Evolutionary conservation across 352 stramenopile species (phyloP), one percentile per base, ranked within the genome.

Genomic region (Globisporangium abappressorium): DNA sequence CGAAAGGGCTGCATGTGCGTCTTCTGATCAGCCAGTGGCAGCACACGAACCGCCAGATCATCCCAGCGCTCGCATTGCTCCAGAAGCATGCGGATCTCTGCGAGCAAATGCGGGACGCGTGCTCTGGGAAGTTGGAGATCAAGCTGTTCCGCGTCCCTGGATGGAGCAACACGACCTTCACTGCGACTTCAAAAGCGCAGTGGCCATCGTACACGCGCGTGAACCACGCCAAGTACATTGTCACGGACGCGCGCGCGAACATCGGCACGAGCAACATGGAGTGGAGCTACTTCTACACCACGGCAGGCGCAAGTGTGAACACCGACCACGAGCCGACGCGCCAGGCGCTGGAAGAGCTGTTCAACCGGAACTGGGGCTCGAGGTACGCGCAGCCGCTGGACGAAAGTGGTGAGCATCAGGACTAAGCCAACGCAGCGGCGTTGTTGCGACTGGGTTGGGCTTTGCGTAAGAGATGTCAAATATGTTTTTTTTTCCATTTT

Each of bases 211-310:
- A 81, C 70, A 90, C 84, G n/a, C 81, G 85, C 5, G 87, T 95
- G 30, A 93, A 93, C 62, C 87, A 95, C 70, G 87, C 83, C 55
- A 95, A 95, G 75, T 94, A 87, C 62, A 90, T 95, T 69, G 85
- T 95, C 61, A 93, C 79, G 0, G 87, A 95, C 69, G 43, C 66
- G 65, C 84, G 84, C n/a, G 84, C 80, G 34, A 95, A 95, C 68
- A 72, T 95, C n/a, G 85, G 87, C 26, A 94, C 85, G 38, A 94
- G 85, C 67, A 95, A 95, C 72, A 93, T 93, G 83, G 83, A 92
- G 73, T 93, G 87, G 87, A 81, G 84, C 11, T 95, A 95, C 69
- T 95, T 94, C 66, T 90, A 95, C 79, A 90, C 87, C 18, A 94
- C 85, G 12, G 84, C 87, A 24, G 87, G 85, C 20, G 81, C 79